These are phyloP conservation scores for Daedaleopsis nitida DNA, from an alignment of 768 basidiomycete genomes.

Conservation along the genomic window DNA sequence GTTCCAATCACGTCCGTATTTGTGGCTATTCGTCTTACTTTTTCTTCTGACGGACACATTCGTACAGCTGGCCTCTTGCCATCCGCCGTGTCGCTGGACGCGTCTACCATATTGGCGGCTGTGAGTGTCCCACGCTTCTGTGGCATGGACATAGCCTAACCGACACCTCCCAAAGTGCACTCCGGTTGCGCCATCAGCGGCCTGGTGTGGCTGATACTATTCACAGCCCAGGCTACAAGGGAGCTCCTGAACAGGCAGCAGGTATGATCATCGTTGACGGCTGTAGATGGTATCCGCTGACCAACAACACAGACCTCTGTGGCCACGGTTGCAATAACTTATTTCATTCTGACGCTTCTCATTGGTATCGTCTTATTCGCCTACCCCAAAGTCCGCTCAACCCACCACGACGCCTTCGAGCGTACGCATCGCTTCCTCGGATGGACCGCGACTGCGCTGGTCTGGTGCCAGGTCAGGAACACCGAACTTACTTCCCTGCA, in stretches of 20 bases:
- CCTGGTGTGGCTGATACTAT: constrained; percentile 52
- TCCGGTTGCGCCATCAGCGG: constrained; percentile 60
- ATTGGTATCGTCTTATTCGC: constrained; percentile 54
- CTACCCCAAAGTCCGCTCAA: constrained; percentile 48
- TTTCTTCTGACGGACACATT: constrained; percentile 22
- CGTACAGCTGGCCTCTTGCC: constrained; percentile 54
- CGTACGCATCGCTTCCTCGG: constrained; percentile 58
- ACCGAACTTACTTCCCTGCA: constrained; percentile 14
- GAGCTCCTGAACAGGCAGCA: constrained; percentile 42
- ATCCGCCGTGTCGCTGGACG: constrained; percentile 56
- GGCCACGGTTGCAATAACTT: constrained; percentile 52
- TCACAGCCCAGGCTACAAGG: constrained; percentile 52
- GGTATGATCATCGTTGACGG: constrained; percentile 9
- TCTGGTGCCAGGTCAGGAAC: constrained; percentile 53
- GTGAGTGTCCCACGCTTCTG: constrained; percentile 28
- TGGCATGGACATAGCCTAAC: constrained; percentile 33
- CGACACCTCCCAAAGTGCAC: constrained; percentile 37
- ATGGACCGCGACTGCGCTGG: constrained; percentile 53
- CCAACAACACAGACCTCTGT: constrained; percentile 40
- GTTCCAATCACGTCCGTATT: constrained; percentile 48
- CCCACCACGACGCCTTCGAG: constrained; percentile 56
- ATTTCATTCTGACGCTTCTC: constrained; percentile 50
- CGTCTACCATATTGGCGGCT: constrained; percentile 60
- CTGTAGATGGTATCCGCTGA: constrained; percentile 27
- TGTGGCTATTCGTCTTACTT: not conserved